Percentiles rank a stretch among this genome's conserved stretches.
Conservation (phyloP, 768 basidiomycete genomes). For the Phylloporus arenicola region DNA sequence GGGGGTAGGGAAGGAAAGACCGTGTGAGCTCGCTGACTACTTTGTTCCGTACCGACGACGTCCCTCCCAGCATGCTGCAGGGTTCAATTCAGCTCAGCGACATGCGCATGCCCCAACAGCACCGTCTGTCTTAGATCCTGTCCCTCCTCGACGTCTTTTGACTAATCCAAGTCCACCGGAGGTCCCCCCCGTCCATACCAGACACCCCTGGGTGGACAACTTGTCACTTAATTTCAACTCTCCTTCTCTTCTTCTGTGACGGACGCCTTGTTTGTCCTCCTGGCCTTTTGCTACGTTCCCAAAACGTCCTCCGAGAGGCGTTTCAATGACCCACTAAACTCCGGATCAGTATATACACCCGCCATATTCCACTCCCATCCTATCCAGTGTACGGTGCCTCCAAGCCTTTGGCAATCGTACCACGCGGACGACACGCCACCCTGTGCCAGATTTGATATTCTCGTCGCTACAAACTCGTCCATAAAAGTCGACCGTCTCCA, state of each 20-base stretch:
- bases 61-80: too few species aligned
- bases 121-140: constrained; percentile 19
- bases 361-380: constrained; percentile 16
- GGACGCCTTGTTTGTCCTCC: constrained; percentile 23
- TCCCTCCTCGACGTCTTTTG: constrained; percentile 12
- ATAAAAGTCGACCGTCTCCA: constrained; percentile 22
- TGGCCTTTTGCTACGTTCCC: constrained; percentile 23
- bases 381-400: constrained; percentile 16
- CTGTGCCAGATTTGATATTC: constrained; percentile 33
- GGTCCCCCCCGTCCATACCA: constrained; percentile 17
- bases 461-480: constrained; percentile 8
- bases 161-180: constrained; percentile 17
- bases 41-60: too few species aligned
- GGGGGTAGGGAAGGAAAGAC: constrained; percentile 8
- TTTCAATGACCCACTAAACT: constrained; percentile 27
- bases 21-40: background rate
- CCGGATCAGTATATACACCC: constrained; percentile 28
- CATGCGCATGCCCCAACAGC: constrained; percentile 11
- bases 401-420: constrained; percentile 12
- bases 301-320: constrained; percentile 20
- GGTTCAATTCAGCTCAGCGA: constrained; percentile 26
- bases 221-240: constrained; percentile 26
- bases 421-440: constrained; percentile 29
- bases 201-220: constrained; percentile 22
- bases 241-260: constrained; percentile 30